phyloP scores from a whole-genome alignment of 805 yeast genomes.

The Candida ortonii region DNA sequence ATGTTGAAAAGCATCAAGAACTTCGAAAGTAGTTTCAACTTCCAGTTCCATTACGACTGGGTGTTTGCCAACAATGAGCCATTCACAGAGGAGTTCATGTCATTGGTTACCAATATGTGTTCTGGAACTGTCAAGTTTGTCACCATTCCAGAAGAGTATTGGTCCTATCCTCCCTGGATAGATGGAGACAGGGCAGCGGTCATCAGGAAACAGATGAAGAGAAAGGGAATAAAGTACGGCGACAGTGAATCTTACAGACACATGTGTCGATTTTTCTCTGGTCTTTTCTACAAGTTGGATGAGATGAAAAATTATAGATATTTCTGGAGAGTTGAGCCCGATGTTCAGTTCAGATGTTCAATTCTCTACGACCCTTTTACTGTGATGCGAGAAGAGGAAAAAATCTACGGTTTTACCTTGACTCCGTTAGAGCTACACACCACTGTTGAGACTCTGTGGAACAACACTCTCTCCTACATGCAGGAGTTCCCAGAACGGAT shows the following conservation, averaged over 20 bases:
- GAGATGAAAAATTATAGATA: constrained; percentile 47
- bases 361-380: constrained; percentile 54
- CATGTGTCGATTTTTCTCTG: constrained; percentile 76
- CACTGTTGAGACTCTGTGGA: constrained; percentile 52
- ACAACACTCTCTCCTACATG: constrained; percentile 45
- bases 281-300: constrained; percentile 51
- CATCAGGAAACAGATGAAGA: constrained; percentile 43
- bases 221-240: constrained; percentile 44
- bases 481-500: constrained; percentile 41
- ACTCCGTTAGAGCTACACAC: constrained; percentile 51
- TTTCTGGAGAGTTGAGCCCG: constrained; percentile 63
- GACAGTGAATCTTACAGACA: constrained; percentile 50
- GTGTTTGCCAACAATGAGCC: constrained; percentile 67
- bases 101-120: constrained; percentile 43
- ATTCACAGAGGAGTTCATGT: constrained; percentile 53
- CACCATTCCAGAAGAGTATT: constrained; percentile 52
- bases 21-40: constrained; percentile 64
- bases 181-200: constrained; percentile 49
- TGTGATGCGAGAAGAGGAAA: constrained; percentile 40
- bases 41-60: constrained; percentile 65
- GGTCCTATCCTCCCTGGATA: constrained; percentile 68
- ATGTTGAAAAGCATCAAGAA: constrained; percentile 55
- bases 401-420: constrained; percentile 49
- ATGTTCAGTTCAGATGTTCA: constrained; percentile 53
- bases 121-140: constrained; percentile 63